Percentiles rank a stretch among this genome's conserved stretches.
These are phyloP conservation scores for Sutorius australiensis DNA, from an alignment of 768 basidiomycete genomes.

Conservation along the genomic window DNA sequence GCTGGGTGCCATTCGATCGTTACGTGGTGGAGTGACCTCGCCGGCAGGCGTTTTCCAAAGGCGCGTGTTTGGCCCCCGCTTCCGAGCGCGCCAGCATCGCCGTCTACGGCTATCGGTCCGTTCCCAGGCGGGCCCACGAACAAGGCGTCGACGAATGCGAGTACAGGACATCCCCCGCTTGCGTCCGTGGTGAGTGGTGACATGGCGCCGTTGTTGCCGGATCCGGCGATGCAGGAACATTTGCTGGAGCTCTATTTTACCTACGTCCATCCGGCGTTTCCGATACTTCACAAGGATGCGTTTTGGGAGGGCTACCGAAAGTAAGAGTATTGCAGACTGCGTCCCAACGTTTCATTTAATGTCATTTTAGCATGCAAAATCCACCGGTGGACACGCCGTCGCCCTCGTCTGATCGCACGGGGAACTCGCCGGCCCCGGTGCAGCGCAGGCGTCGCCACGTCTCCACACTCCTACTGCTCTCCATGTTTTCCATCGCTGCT, in stretches of 20 bases:
- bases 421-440: conserved; percentile 33
- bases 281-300: conserved; percentile 66
- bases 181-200: conserved; percentile 34
- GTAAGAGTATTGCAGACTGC: conserved; percentile 23
- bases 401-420: conserved; percentile 22
- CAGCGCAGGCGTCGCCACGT: conserved; percentile 44
- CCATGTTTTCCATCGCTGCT: conserved; percentile 82
- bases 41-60: conserved; percentile 71
- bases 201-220: conserved; percentile 49
- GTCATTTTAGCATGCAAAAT: conserved; percentile 22
- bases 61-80: conserved; percentile 86
- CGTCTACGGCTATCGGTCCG: conserved; percentile 5
- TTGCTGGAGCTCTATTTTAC: conserved; percentile 76
- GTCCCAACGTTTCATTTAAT: neutral
- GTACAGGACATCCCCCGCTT: conserved; percentile 11
- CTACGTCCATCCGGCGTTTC: conserved; percentile 76
- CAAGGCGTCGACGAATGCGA: conserved; percentile 8
- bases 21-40: conserved; percentile 14
- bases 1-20: neutral
- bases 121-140: neutral
- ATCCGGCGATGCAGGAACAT: conserved; percentile 55
- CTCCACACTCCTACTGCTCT: conserved; percentile 66
- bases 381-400: conserved; percentile 32
- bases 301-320: conserved; percentile 59
- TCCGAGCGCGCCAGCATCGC: conserved; percentile 21